These are phyloP conservation scores for Chalciporus chontae DNA, from an alignment of 768 basidiomycete species.

Conservation along the genomic window DNA sequence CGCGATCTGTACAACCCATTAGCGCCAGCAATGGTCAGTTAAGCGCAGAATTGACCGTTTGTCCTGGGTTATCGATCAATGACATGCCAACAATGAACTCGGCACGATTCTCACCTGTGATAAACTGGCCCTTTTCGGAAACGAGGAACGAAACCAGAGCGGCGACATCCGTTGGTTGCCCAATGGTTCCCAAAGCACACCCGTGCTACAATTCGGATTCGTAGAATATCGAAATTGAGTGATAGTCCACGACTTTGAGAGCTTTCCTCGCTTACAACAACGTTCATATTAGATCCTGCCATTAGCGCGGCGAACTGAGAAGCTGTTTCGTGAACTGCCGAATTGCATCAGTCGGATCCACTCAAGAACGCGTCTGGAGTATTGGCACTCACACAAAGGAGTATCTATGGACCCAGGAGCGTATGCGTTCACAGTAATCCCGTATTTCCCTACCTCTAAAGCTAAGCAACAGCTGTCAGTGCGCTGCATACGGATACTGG, in stretches of 20 bases:
- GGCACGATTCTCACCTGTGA: background rate
- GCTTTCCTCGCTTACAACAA: background rate
- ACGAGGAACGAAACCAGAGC: conserved; percentile 1
- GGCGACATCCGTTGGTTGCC: conserved; percentile 1
- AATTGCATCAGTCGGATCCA: background rate
- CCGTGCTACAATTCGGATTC: background rate
- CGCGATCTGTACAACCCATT: background rate
- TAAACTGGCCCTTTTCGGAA: background rate
- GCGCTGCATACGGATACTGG: background rate
- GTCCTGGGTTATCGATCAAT: background rate
- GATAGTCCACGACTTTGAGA: background rate
- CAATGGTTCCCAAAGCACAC: conserved; percentile 2
- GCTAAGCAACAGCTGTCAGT: conserved; percentile 6
- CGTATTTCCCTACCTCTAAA: conserved; percentile 5
- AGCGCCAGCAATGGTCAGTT: background rate
- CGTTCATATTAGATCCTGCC: background rate
- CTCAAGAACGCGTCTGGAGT: background rate
- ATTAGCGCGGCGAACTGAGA: background rate
- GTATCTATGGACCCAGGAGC: conserved; percentile 16
- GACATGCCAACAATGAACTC: background rate
- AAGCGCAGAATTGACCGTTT: background rate
- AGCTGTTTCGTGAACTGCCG: background rate
- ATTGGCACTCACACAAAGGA: conserved; percentile 4
- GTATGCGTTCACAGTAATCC: conserved; percentile 26
- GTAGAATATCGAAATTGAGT: background rate